A percentile compares a stretch with the other conserved stretches of the same genome.
phyloP scores from a whole-genome alignment of 2,329 filamentous ascomycete species.

The Fusarium tanahbumbuense region DNA sequence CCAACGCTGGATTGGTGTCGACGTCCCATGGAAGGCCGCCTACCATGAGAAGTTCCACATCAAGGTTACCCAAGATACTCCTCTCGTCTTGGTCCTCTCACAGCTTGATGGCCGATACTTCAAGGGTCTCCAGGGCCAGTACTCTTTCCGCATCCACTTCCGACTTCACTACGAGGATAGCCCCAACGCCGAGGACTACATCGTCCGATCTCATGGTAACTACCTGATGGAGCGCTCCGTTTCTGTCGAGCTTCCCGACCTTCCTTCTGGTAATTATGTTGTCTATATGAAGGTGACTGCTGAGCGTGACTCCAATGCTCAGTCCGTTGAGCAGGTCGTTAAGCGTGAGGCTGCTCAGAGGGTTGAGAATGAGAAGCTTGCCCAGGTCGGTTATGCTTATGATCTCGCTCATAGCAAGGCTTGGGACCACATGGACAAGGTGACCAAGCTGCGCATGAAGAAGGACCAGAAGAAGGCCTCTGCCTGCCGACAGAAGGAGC shows the following conservation, averaged over 20 bases:
- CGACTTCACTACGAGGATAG: conserved; percentile 62
- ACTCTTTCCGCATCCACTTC: conserved; percentile 63
- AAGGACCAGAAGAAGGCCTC: conserved; percentile 63
- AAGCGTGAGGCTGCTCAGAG: conserved; percentile 61
- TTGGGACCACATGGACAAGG: conserved; percentile 61
- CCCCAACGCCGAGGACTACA: conserved; percentile 66
- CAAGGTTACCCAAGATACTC: conserved; percentile 65
- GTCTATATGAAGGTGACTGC: conserved; percentile 68
- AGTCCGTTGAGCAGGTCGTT: conserved; percentile 68
- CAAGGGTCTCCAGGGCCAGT: conserved; percentile 69
- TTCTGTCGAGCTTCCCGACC: conserved; percentile 66
- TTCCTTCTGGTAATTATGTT: conserved; percentile 67
- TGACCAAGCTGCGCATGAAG: conserved; percentile 62
- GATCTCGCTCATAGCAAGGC: conserved; percentile 71
- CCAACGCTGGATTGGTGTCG: conserved; percentile 70
- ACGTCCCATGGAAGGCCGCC: conserved; percentile 71
- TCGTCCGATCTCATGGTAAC: conserved; percentile 69
- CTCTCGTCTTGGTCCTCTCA: conserved; percentile 69
- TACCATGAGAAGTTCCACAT: conserved; percentile 73
- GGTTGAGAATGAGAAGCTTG: conserved; percentile 67
- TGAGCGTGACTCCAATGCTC: conserved; percentile 55
- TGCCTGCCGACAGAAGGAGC: conserved; percentile 57
- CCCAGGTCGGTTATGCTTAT: conserved; percentile 68
- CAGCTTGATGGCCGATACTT: conserved; percentile 73
- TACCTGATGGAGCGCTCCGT: conserved; percentile 69